A percentile compares a stretch with the other conserved stretches of the same genome.
Evolutionary conservation across 2,329 filamentous ascomycete species (phyloP).

Genomic region (Aspergillus alliaceus): DNA sequence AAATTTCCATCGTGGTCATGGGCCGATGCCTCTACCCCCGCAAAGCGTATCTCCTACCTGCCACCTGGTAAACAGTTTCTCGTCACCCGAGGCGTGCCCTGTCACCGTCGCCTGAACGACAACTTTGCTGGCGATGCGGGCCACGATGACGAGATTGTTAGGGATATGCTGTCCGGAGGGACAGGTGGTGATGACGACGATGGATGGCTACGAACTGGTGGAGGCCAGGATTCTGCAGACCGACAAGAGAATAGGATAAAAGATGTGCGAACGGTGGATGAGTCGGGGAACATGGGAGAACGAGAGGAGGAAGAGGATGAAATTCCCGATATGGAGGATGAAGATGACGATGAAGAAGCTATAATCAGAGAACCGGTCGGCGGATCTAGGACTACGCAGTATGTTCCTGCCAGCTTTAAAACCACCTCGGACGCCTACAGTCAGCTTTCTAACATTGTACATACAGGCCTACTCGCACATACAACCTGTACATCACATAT

Average conservation of each 20-base stretch:
- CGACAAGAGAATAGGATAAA: constrained; percentile 73
- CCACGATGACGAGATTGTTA: constrained; percentile 80
- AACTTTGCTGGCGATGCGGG: constrained; percentile 89
- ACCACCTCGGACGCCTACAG: neutral
- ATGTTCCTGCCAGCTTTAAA: constrained; percentile 29
- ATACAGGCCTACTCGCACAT: constrained; percentile 78
- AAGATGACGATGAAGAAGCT: constrained; percentile 89
- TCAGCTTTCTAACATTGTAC: neutral
- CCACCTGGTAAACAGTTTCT: constrained; percentile 92
- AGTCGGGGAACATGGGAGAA: constrained; percentile 81
- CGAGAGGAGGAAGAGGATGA: constrained; percentile 68
- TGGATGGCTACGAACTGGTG: constrained; percentile 88
- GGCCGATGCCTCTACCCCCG: constrained; percentile 81
- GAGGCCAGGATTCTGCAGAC: constrained; percentile 59
- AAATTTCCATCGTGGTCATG: constrained; percentile 99
- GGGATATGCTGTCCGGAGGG: constrained; percentile 66
- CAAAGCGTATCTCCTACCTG: constrained; percentile 76
- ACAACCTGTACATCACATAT: constrained; percentile 98
- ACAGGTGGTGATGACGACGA: constrained; percentile 64
- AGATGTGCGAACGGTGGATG: constrained; percentile 86
- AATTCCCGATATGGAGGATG: constrained; percentile 98
- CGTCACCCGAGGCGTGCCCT: constrained; percentile 91
- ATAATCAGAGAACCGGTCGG: constrained; percentile 77
- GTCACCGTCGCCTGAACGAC: constrained; percentile 85
- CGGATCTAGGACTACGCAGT: constrained; percentile 54